A percentile compares a stretch with the other conserved stretches of the same genome.
phyloP scores from a whole-genome alignment of 805 yeast species.

The Metschnikowia vanudenii region DNA sequence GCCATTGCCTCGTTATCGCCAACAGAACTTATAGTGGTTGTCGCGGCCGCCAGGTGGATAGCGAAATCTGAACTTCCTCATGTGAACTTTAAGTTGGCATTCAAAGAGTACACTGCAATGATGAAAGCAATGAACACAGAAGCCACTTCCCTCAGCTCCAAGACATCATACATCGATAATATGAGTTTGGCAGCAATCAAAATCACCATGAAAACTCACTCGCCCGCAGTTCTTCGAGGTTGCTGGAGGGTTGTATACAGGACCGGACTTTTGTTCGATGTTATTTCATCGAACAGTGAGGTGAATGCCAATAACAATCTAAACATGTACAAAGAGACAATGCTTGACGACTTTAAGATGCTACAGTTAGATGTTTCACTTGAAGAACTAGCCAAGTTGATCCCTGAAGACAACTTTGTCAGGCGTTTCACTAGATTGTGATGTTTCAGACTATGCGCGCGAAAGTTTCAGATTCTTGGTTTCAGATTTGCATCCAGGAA shows the following conservation, averaged over 20 bases:
- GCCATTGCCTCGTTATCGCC: conserved; percentile 51
- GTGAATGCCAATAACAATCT: conserved; percentile 31
- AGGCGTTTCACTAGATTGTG: conserved; percentile 17
- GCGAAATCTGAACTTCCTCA: conserved; percentile 54
- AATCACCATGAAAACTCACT: conserved; percentile 53
- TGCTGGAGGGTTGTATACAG: conserved; percentile 73
- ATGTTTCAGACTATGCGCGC: conserved; percentile 11
- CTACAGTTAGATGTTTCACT: conserved; percentile 52
- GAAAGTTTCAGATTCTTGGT: conserved; percentile 8
- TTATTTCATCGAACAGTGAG: conserved; percentile 42
- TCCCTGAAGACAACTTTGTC: conserved; percentile 15
- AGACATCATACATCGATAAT: conserved; percentile 38
- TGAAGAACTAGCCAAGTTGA: conserved; percentile 45
- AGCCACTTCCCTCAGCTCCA: conserved; percentile 24
- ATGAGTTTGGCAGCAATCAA: conserved; percentile 32
- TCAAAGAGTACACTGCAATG: conserved; percentile 68
- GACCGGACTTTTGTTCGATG: conserved; percentile 53
- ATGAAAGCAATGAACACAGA: conserved; percentile 45
- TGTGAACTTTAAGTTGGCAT: conserved; percentile 75
- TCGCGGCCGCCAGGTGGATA: conserved; percentile 72
- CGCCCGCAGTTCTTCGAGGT: conserved; percentile 55
- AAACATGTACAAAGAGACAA: conserved; percentile 29
- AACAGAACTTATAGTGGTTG: conserved; percentile 65
- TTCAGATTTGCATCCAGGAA: conserved; percentile 7
- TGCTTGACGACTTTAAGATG: conserved; percentile 46